phyloP scores from a whole-genome alignment of 331 rosid species.

The Quercus lobata region DNA sequence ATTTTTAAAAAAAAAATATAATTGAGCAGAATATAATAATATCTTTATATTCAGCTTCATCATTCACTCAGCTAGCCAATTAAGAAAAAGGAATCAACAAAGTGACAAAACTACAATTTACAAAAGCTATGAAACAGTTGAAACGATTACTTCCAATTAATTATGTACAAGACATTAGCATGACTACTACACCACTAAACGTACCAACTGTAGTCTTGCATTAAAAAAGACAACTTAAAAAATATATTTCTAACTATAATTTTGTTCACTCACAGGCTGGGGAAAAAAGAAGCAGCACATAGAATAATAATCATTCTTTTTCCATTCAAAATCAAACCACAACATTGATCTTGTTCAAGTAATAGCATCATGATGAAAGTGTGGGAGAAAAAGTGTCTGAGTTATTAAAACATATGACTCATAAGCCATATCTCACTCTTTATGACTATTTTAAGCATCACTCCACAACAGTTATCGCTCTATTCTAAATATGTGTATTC shows the following conservation, averaged over 20 bases:
- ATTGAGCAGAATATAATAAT: neutral
- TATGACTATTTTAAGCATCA: neutral
- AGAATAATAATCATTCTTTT: neutral
- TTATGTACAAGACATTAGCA: neutral
- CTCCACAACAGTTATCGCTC: neutral
- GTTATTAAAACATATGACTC: too few species aligned
- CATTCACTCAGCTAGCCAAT: neutral
- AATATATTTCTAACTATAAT: neutral
- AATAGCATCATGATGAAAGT: too few species aligned
- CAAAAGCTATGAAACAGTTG: neutral
- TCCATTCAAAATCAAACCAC: too few species aligned
- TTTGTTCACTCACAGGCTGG: neutral
- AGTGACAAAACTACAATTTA: neutral
- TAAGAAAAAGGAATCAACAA: neutral
- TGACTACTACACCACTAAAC: neutral
- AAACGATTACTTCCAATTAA: neutral
- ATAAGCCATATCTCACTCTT: neutral
- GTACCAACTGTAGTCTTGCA: neutral
- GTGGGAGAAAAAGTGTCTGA: too few species aligned
- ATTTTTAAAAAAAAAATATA: too few species aligned
- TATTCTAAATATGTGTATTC: neutral
- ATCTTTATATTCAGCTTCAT: neutral
- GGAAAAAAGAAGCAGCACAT: neutral
- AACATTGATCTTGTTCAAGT: too few species aligned
- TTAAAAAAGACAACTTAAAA: neutral